Base-by-base conservation (phyloP, 1,139 yeast genomes). In the Casaregolazyma suthepensis region DNA sequence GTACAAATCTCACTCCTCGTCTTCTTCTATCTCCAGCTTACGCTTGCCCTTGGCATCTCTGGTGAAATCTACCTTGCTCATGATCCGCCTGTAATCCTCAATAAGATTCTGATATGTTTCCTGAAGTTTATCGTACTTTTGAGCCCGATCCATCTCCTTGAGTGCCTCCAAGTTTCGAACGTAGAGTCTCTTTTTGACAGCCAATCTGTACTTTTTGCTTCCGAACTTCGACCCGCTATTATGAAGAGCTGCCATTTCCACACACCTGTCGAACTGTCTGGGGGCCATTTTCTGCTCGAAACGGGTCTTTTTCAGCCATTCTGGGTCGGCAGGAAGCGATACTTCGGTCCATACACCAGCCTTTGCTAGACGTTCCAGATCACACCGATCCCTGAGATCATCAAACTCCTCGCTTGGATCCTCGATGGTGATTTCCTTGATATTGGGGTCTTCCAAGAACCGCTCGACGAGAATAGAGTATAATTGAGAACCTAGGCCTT, bases 361-460 rank as follows among this genome's bases (percentile, higher is more conserved):
- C 53, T 47, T 62, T 57, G 57, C 68, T 44, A 90, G 70, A 59
- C 87, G 71, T 47, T 73, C 70, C 60, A 93, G 74, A 66, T 93
- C 99, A 56, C 84, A 78, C 37, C 93, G 74, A 67, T 93, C 98
- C 58, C 99, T 77, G 62, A 94, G 72, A 65, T 88, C 96, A 65
- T 93, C 99, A 70, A 93, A 93, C 45, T 83, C 82, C 67, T 91
- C 97, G 65, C 87, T 88, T 2, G 99, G 99, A 66, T 94, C 99
- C 67, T 93, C 99, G 9, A 94, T 91, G 0, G 93, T 90, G 44
- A 93, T 77, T 63, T 91, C 96, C 43, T 74, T 71, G n/a, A 90
- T 80, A 2, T 66, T 59, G 0, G 68, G 63, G 58, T 87, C 85
- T 0, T 64, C 60, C 5, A 75, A 61, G 87, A 96, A 89, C 44